A percentile compares a stretch with the other conserved stretches of the same genome.
Conservation (phyloP, 2,329 filamentous ascomycete species). For the Ploettnerulaceae sp. region DNA sequence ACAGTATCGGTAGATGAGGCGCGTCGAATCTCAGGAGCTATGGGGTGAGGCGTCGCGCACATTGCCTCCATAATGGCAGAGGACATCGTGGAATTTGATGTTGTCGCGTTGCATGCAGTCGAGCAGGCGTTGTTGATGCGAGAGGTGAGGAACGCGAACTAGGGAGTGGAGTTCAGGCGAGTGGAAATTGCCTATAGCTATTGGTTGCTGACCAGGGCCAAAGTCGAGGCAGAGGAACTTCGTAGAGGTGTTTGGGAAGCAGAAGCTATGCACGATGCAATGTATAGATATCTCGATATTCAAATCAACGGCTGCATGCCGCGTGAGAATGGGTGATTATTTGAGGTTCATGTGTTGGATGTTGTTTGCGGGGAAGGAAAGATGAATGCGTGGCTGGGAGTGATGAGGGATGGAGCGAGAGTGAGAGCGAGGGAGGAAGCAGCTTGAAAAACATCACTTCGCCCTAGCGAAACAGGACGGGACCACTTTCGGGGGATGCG, state of each 20-base stretch:
- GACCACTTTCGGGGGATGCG: slow-evolving; percentile 8
- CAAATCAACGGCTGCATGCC: not conserved
- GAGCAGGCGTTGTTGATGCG: slow-evolving; percentile 3
- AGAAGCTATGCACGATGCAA: no score
- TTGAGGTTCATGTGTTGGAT: not conserved
- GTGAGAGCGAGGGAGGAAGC: not conserved
- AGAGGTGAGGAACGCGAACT: slow-evolving; percentile 4
- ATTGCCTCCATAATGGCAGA: slow-evolving; percentile 23
- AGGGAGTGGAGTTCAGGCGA: not conserved
- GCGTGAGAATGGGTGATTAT: not conserved
- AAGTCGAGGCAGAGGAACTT: not conserved
- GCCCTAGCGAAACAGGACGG: slow-evolving; percentile 11
- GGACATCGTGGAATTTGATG: slow-evolving; percentile 18
- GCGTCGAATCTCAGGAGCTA: slow-evolving; percentile 22
- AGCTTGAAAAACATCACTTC: slow-evolving; percentile 1
- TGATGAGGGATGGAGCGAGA: no score
- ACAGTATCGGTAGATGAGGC: slow-evolving; percentile 29
- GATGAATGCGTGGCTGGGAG: slow-evolving; percentile 8
- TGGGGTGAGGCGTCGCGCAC: slow-evolving; percentile 15
- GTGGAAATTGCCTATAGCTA: slow-evolving; percentile 9
- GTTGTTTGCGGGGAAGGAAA: slow-evolving; percentile 6
- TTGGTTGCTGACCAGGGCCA: not conserved
- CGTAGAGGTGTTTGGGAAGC: no score
- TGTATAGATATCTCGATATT: not conserved
- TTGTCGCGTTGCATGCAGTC: slow-evolving; percentile 15